Conservation (phyloP, 1,284 basidiomycete genomes). For the Fomitopsis schrenkii region DNA sequence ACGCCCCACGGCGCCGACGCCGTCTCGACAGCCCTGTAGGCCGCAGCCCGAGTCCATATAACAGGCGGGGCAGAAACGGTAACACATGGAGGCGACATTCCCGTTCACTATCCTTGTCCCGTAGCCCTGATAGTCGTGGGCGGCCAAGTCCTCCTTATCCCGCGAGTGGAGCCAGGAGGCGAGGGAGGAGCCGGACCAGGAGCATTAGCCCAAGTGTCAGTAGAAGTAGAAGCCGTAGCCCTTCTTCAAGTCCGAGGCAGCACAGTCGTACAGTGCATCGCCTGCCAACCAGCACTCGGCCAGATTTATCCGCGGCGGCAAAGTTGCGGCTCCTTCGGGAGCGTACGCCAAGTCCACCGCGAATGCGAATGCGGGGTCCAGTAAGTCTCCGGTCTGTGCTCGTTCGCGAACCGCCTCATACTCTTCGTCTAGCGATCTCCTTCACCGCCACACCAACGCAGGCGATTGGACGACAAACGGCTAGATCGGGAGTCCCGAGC, state of each 20-base stretch:
- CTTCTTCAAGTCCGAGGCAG: slow-evolving; percentile 45
- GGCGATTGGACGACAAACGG: not conserved
- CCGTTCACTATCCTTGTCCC: slow-evolving; percentile 22
- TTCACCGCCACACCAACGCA: slow-evolving; percentile 7
- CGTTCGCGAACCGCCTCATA: not conserved
- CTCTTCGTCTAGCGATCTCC: not conserved
- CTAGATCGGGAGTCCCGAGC: not conserved
- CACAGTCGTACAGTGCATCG: slow-evolving; percentile 57
- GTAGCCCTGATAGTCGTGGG: slow-evolving; percentile 1
- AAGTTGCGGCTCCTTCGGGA: not conserved
- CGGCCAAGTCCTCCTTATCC: slow-evolving; percentile 22
- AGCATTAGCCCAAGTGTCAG: slow-evolving; percentile 22
- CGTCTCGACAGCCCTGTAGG: slow-evolving; percentile 42
- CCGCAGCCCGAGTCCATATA: slow-evolving; percentile 30
- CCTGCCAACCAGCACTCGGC: slow-evolving; percentile 36
- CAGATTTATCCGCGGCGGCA: not conserved
- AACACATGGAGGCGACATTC: slow-evolving; percentile 19
- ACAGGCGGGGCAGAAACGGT: slow-evolving; percentile 16
- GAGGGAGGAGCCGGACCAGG: not conserved
- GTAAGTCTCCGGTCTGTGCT: not conserved
- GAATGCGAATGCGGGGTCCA: not conserved
- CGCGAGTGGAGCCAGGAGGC: slow-evolving; percentile 20
- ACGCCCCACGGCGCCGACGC: slow-evolving; percentile 48
- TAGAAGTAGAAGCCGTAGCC: slow-evolving; percentile 47
- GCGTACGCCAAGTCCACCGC: not conserved